These are phyloP conservation scores for Ustilago tritici DNA, from an alignment of 1,284 basidiomycete species.

Conservation along the genomic window DNA sequence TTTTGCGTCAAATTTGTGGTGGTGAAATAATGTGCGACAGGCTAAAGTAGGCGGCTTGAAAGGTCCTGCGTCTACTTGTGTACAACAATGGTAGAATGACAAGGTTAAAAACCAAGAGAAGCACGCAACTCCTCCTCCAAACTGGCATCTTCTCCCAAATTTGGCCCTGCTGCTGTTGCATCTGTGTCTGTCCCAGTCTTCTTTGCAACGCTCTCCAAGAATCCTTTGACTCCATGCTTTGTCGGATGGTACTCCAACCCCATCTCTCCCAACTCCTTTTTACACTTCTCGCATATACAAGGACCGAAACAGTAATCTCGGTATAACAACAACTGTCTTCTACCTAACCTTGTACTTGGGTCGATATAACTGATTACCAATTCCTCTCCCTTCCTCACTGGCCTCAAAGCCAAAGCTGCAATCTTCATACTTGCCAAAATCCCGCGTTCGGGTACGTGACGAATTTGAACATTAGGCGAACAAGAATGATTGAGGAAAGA, in stretches of 20 bases:
- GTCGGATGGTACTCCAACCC: slow-evolving; percentile 22
- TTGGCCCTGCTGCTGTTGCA: neutral
- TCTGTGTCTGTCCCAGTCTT: slow-evolving; percentile 16
- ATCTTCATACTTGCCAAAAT: slow-evolving; percentile 75
- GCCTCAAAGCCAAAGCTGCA: slow-evolving; percentile 77
- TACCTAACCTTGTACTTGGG: slow-evolving; percentile 74
- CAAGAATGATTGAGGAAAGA: slow-evolving; percentile 89
- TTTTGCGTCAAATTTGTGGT: no score
- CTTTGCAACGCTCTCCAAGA: slow-evolving; percentile 27
- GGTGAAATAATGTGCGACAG: neutral
- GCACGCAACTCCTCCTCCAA: slow-evolving; percentile 60
- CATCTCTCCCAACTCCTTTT: slow-evolving; percentile 72
- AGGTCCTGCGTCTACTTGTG: neutral
- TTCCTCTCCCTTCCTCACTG: slow-evolving; percentile 81
- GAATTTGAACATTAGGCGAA: slow-evolving; percentile 80
- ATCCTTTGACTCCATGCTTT: slow-evolving; percentile 27
- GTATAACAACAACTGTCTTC: slow-evolving; percentile 75
- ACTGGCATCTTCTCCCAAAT: slow-evolving; percentile 2
- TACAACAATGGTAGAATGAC: neutral
- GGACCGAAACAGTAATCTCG: slow-evolving; percentile 65
- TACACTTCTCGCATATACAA: slow-evolving; percentile 76
- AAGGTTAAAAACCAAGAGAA: slow-evolving; percentile 53
- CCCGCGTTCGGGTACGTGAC: slow-evolving; percentile 76
- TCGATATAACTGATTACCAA: slow-evolving; percentile 81
- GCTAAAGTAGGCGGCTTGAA: neutral